Percentiles rank a stretch among this genome's conserved stretches.
Evolutionary conservation across 2,329 filamentous ascomycete species (phyloP).

Genomic region (Pyrenophora seminiperda): DNA sequence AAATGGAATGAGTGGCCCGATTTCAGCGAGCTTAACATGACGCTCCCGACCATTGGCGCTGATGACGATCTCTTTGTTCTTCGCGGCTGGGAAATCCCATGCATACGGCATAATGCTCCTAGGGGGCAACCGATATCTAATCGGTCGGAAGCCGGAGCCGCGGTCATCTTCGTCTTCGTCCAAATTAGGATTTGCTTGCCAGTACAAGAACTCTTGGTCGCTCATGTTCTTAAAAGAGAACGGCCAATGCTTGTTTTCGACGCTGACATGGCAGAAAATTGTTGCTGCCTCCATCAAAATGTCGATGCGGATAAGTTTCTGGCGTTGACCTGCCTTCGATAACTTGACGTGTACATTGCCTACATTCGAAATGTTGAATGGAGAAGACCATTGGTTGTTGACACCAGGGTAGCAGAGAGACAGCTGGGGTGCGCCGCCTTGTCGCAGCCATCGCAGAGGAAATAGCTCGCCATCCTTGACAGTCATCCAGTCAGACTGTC

Average conservation of each 20-base stretch:
- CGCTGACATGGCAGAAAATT: slow-evolving; percentile 86
- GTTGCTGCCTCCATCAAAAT: slow-evolving; percentile 91
- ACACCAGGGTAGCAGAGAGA: slow-evolving; percentile 91
- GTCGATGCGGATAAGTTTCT: slow-evolving; percentile 85
- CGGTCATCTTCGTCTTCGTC: slow-evolving; percentile 88
- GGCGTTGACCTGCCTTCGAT: slow-evolving; percentile 85
- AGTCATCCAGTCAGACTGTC: slow-evolving; percentile 82
- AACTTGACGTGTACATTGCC: slow-evolving; percentile 93
- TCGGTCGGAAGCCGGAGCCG: slow-evolving; percentile 85
- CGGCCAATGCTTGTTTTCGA: slow-evolving; percentile 95
- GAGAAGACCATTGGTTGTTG: slow-evolving; percentile 96
- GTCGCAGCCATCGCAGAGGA: slow-evolving; percentile 87
- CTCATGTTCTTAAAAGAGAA: slow-evolving; percentile 99
- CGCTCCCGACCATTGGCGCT: slow-evolving; percentile 78
- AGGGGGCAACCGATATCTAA: slow-evolving; percentile 88
- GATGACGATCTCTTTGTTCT: slow-evolving; percentile 90
- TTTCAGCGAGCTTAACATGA: slow-evolving; percentile 93
- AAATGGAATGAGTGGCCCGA: slow-evolving; percentile 94
- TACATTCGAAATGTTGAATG: slow-evolving; percentile 95
- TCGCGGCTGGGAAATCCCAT: slow-evolving; percentile 98
- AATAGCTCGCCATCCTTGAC: slow-evolving; percentile 79
- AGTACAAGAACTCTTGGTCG: slow-evolving; percentile 95
- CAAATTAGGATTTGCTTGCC: slow-evolving; percentile 88
- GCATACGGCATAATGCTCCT: slow-evolving; percentile 99
- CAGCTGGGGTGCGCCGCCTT: slow-evolving; percentile 81